Base-by-base conservation (phyloP, 495 filamentous ascomycete genomes). In the Penicillium bovifimosum region DNA sequence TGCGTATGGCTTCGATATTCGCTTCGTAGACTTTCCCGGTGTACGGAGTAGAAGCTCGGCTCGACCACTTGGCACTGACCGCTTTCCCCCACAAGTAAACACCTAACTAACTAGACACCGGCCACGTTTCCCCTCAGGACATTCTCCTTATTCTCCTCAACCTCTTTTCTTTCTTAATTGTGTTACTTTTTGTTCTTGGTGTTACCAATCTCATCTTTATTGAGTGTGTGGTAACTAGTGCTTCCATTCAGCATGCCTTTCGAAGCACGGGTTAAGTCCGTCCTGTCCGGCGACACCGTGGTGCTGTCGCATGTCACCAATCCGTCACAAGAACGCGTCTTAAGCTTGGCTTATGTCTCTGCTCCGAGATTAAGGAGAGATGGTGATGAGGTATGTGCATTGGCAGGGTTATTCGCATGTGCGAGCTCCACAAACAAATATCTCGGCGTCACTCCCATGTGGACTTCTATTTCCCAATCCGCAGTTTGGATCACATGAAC, bases 301-400 rank as follows among this genome's bases (percentile, higher is more conserved):
- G 76, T 96, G 52, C 76, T 97, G 60, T 79, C 84, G 60, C 83
- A 85, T 64, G 78, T 86, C 62, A 82, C 86, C 66, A 87, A 91
- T 53, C 81, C 84, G 26, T 76, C 78, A 47, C 76, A 80, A 66
- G 95, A 97, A 72, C 85, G 88, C 54, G 86, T 79, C 33, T 78
- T 99, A 45, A 95, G 90, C 55, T 74, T 99, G 44, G 92, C 95
- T 43, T 97, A 86, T 73, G 88, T 96, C 48, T 86, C 87, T 40
- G 90, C 90, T 13, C 95, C 95, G 0, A 83, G 90, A 58, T 67
- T 97, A 60, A 83, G 80, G 73, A 84, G 86, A 65, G 95, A 97
- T 53, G 90, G 87, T 50, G 92, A 97, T 58, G 92, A 97, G 76
- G 85, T 87, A 70, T 62, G 57, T 56, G 50, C 42, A 50, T 47